Conservation (phyloP, 164 flowering plant genomes). For the Aristolochia contorta region DNA sequence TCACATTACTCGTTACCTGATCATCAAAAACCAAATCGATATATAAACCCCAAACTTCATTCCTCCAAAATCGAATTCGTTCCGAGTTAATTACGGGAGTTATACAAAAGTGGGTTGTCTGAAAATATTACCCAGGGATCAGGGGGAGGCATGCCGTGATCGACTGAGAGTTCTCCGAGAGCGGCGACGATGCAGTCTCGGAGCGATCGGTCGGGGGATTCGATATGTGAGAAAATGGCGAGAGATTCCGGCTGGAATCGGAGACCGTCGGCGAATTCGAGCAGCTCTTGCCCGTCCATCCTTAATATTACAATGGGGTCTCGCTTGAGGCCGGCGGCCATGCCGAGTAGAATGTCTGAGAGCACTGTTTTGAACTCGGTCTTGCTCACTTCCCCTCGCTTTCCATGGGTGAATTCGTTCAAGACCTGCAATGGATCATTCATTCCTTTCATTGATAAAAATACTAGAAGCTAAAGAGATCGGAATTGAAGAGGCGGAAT, state of each 20-base stretch:
- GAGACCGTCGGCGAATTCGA: conserved; percentile 53
- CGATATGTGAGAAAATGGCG: conserved; percentile 42
- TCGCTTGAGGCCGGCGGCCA: conserved; percentile 89
- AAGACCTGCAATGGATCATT: conserved; percentile 39
- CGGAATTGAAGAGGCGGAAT: too few species aligned
- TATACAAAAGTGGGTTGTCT: not conserved
- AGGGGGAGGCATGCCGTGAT: conserved; percentile 87
- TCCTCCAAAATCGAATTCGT: too few species aligned
- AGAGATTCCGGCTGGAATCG: conserved; percentile 52
- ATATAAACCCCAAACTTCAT: too few species aligned
- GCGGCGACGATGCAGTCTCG: conserved; percentile 43
- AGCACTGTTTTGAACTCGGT: conserved; percentile 65
- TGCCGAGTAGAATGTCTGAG: conserved; percentile 70
- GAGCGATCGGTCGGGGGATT: conserved; percentile 27
- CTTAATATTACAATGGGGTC: conserved; percentile 91
- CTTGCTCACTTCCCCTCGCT: conserved; percentile 61
- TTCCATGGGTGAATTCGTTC: conserved; percentile 78
- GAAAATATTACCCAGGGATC: conserved; percentile 70
- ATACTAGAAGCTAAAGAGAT: too few species aligned
- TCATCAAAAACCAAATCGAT: not conserved
- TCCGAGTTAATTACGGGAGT: too few species aligned
- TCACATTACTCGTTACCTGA: conserved; percentile 62
- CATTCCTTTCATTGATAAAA: too few species aligned
- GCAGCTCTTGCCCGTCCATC: conserved; percentile 85
- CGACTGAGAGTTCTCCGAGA: conserved; percentile 57